Evolutionary conservation across 352 stramenopile genomes (phyloP).

Genomic region (Proteromonas lacertae): DNA sequence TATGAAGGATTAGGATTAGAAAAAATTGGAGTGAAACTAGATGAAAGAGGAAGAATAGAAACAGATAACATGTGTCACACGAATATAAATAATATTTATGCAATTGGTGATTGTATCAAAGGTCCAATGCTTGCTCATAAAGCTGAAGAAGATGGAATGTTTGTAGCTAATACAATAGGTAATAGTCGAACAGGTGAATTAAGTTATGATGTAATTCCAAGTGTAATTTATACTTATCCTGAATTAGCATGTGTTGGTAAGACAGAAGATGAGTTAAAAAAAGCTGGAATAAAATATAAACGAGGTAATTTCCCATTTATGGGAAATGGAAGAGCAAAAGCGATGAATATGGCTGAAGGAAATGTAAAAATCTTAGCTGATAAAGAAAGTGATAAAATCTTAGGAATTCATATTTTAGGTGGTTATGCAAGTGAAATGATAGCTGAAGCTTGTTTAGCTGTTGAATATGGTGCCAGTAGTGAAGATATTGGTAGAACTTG

Average conservation of each 20-base stretch:
- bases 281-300: conserved; percentile 14
- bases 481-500: conserved; percentile 95
- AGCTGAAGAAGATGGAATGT: conserved; percentile 92
- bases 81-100: conserved; percentile 59
- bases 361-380: conserved; percentile 90
- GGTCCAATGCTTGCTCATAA: conserved; percentile 97
- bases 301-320: conserved; percentile 89
- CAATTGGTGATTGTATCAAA: conserved; percentile 84
- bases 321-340: conserved; percentile 72
- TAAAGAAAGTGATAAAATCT: conserved; percentile 82
- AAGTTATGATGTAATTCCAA: conserved; percentile 94
- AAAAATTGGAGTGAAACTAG: no score
- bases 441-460: conserved; percentile 77
- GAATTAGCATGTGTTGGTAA: conserved; percentile 31
- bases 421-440: conserved; percentile 97
- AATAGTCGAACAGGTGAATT: conserved; percentile 75
- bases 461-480: conserved; percentile 88
- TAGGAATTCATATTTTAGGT: conserved; percentile 93
- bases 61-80: conserved; percentile 90
- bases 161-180: conserved; percentile 81
- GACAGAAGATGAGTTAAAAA: conserved; percentile 20
- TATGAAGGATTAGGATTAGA: no score
- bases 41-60: no score
- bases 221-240: conserved; percentile 52
- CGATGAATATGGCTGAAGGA: conserved; percentile 53